A percentile compares a stretch with the other conserved stretches of the same genome.
phyloP scores from a whole-genome alignment of 495 filamentous ascomycete genomes.

The Neurospora hispaniola region DNA sequence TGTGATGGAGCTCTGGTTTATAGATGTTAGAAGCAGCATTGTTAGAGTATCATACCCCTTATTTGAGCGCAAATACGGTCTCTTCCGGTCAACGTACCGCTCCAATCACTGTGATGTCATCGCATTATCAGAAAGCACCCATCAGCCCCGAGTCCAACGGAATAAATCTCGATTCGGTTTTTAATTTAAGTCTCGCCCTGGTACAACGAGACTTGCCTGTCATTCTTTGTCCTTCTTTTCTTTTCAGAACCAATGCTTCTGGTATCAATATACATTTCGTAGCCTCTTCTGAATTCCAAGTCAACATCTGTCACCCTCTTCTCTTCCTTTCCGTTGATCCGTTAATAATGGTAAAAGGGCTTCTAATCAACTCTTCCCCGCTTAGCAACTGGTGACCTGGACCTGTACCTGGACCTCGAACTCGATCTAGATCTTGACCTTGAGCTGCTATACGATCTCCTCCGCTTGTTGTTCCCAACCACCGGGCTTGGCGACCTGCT shows the following conservation, averaged over 20 bases:
- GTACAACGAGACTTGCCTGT: neutral
- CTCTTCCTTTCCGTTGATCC: neutral
- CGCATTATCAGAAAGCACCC: neutral
- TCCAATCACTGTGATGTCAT: neutral
- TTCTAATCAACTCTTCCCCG: slow-evolving; percentile 3
- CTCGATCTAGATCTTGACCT: slow-evolving; percentile 14
- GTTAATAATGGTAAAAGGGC: neutral
- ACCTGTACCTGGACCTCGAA: slow-evolving; percentile 2
- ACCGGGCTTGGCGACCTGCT: slow-evolving; percentile 11
- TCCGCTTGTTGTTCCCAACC: slow-evolving; percentile 11
- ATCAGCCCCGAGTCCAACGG: too few species aligned
- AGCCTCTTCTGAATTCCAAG: neutral
- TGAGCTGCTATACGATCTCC: slow-evolving; percentile 19
- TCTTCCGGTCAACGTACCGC: neutral
- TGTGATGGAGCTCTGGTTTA: neutral
- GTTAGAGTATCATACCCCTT: neutral
- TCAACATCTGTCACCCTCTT: neutral
- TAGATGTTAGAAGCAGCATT: neutral
- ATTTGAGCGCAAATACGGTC: neutral
- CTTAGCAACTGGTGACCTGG: slow-evolving; percentile 5
- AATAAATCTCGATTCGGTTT: neutral
- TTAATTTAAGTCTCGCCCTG: neutral
- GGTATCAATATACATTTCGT: neutral
- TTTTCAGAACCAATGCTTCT: neutral
- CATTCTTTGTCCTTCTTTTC: neutral